Conservation (phyloP, 345 rosid species). For the Cardamine occulta region DNA sequence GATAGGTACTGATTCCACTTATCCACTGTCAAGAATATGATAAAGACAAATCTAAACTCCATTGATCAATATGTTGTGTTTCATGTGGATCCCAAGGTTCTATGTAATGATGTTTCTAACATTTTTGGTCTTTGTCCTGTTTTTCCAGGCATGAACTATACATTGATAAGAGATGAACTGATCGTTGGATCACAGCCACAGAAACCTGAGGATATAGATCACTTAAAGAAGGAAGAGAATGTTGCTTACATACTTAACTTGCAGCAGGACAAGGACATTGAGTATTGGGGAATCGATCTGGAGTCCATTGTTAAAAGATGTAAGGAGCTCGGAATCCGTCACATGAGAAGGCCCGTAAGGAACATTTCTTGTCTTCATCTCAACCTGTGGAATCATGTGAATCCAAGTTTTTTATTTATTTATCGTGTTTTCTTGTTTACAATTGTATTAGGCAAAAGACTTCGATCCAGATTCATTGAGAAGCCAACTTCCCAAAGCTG, state of each 20-base stretch:
- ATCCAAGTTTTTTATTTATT: not conserved
- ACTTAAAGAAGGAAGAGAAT: constrained; percentile 68
- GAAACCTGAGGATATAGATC: constrained; percentile 81
- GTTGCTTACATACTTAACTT: constrained; percentile 88
- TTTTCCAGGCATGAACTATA: constrained; percentile 90
- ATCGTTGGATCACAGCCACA: constrained; percentile 96
- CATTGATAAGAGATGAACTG: constrained; percentile 68
- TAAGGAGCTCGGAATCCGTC: constrained; percentile 63
- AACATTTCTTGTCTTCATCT: not conserved
- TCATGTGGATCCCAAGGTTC: not conserved
- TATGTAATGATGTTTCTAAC: constrained; percentile 7
- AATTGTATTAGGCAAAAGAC: constrained; percentile 63
- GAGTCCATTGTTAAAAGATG: constrained; percentile 59
- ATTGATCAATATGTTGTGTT: not conserved
- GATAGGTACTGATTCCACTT: not conserved
- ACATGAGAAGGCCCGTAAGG: constrained; percentile 91
- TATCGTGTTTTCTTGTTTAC: constrained; percentile 8
- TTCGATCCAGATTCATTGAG: constrained; percentile 87
- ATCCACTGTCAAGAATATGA: not conserved
- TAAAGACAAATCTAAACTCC: not conserved
- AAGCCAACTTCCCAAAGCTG: constrained; percentile 75
- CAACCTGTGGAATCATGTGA: constrained; percentile 3
- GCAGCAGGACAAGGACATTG: constrained; percentile 89
- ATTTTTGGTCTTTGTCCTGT: constrained; percentile 27
- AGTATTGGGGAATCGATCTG: constrained; percentile 79